Evolutionary conservation across 768 basidiomycete species (phyloP), one percentile per base, ranked within the genome.

Genomic region (Austroboletus eburneus): DNA sequence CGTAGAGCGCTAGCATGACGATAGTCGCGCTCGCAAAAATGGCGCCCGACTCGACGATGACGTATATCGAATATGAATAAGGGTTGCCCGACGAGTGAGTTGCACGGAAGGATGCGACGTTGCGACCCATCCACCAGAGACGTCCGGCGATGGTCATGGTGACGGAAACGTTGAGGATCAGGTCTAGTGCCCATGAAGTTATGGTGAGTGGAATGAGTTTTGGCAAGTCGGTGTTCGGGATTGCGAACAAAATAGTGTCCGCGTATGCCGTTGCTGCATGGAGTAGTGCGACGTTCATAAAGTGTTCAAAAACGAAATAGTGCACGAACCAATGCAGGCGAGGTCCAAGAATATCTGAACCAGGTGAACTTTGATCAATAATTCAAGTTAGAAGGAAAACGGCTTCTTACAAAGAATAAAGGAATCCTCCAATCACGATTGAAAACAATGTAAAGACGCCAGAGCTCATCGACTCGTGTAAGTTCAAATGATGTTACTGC

Each of bases 361-460:
- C 24, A 40, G 10, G 32, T n/a, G 30, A 39, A 25, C 18, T 13
- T 42, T 5, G 42, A 32, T 41, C 1, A 24, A 23, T 2, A 4
- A 4, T 24, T 14, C 29, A 2, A 8, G 25, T 27, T 27, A 9
- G 12, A 33, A 33, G 5, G 16, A 16, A 5, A 4, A 20, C 2
- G 4, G 5, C 34, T 46, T 13, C 59, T 39, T 44, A 61, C 59
- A 14, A 58, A 55, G 27, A 52, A 10, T 17, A 59, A 10, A 12
- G 47, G 30, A 3, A 61, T 27, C 21, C 42, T 58, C 59, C 59
- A 61, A 39, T 55, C 49, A 20, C 45, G 49, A 29, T 43, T 42
- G 20, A 49, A 61, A 27, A 61, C 60, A 24, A 58, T 18, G 34
- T 61, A 58, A 20, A 61, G 48, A 5, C 59, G 48, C 59, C 59